Conservation (phyloP, 495 filamentous ascomycete genomes). For the Penicillium salamii region DNA sequence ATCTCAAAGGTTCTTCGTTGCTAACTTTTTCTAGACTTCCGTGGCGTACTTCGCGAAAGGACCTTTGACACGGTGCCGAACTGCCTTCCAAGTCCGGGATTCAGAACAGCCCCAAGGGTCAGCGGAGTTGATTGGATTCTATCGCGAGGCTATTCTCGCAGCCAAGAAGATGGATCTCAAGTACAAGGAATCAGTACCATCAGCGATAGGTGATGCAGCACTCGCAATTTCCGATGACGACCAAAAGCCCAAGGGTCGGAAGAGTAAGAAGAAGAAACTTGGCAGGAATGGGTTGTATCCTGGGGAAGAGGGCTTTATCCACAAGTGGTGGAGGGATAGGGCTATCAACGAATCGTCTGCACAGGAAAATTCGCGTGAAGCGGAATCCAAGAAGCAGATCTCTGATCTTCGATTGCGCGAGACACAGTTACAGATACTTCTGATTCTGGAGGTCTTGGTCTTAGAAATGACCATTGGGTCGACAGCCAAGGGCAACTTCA, state of each 20-base stretch:
- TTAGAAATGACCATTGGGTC: slow-evolving; percentile 49
- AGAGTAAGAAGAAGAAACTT: slow-evolving; percentile 65
- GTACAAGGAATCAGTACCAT: slow-evolving; percentile 73
- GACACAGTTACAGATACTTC: slow-evolving; percentile 85
- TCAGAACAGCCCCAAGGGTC: slow-evolving; percentile 28
- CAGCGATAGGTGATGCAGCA: slow-evolving; percentile 61
- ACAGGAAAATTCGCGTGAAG: slow-evolving; percentile 46
- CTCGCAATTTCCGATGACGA: slow-evolving; percentile 62
- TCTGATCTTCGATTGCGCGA: slow-evolving; percentile 69
- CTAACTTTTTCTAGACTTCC: slow-evolving; percentile 58
- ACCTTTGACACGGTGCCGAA: slow-evolving; percentile 81
- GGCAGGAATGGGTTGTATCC: slow-evolving; percentile 77
- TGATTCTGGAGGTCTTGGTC: slow-evolving; percentile 84
- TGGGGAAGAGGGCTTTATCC: slow-evolving; percentile 69
- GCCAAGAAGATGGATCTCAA: slow-evolving; percentile 82
- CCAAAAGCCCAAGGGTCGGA: slow-evolving; percentile 52
- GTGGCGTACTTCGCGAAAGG: slow-evolving; percentile 98
- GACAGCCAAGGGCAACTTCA: slow-evolving; percentile 29
- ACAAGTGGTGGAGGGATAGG: slow-evolving; percentile 72
- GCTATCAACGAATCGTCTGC: slow-evolving; percentile 34
- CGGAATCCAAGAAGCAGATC: slow-evolving; percentile 55
- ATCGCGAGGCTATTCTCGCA: slow-evolving; percentile 68
- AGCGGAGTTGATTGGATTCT: slow-evolving; percentile 59
- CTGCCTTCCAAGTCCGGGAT: slow-evolving; percentile 63
- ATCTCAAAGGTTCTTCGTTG: background rate